Evolutionary conservation across 768 basidiomycete species (phyloP).

Genomic region (Lactarius pseudohatsudake): DNA sequence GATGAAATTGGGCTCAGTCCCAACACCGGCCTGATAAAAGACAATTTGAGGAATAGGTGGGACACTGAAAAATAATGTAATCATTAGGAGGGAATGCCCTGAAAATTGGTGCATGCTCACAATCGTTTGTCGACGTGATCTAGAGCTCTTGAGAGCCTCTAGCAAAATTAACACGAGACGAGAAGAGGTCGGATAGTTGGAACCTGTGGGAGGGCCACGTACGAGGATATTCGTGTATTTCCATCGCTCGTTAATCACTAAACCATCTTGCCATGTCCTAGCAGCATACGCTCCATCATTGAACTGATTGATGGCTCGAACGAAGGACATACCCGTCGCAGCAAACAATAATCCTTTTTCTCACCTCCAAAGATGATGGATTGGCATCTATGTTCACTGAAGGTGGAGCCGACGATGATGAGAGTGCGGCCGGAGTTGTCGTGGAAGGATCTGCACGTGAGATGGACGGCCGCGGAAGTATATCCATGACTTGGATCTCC

Average conservation of each 20-base stretch:
- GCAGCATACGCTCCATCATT: not conserved
- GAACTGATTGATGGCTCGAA: not conserved
- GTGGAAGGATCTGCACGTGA: not conserved
- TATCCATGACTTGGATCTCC: slow-evolving; percentile 5
- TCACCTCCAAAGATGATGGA: slow-evolving; percentile 10
- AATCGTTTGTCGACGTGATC: slow-evolving; percentile 35
- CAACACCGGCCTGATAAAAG: slow-evolving; percentile 43
- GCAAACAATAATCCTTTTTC: slow-evolving; percentile 59
- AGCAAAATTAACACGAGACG: not conserved
- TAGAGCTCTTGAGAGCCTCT: slow-evolving; percentile 37
- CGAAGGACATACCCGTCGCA: slow-evolving; percentile 62
- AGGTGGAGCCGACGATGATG: not conserved
- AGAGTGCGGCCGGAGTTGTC: not conserved
- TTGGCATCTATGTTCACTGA: not conserved
- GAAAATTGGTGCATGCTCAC: slow-evolving; percentile 28
- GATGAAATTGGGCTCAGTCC: slow-evolving; percentile 55
- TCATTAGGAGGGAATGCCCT: not conserved
- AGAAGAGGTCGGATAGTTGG: not conserved
- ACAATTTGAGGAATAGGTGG: slow-evolving; percentile 36
- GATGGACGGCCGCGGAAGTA: not conserved
- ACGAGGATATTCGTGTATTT: slow-evolving; percentile 38
- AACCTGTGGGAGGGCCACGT: slow-evolving; percentile 5
- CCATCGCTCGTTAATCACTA: slow-evolving; percentile 34
- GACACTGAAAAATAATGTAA: slow-evolving; percentile 22
- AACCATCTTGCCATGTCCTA: slow-evolving; percentile 73